Evolutionary conservation across 139 green algal species (phyloP), one percentile per base, ranked within the genome.

Genomic region (Chlorella ohadii): DNA sequence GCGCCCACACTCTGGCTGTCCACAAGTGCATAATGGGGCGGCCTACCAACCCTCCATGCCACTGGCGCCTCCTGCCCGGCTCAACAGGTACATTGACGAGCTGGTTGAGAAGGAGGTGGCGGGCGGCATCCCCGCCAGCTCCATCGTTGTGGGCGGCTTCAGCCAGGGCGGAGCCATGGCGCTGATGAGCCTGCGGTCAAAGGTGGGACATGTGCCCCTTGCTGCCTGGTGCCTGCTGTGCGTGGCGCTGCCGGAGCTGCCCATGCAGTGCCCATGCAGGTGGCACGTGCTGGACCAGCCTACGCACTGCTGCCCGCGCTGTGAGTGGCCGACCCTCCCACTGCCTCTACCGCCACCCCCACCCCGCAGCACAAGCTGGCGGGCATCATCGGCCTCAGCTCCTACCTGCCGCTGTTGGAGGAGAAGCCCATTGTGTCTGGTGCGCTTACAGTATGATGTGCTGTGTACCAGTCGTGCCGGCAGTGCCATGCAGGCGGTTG

Each of bases 91-190:
- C 51, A 16, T 88, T 7, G 71, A 79, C 28, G 28, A 31, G 25
- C 39, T 89, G 41, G 16, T 89, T 31, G 41, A 79, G 64, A 11
- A 84, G 82, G 25, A 79, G 56, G 25, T 56, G 15, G 39, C 28
- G 17, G 34, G 22, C 6, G 79, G 72, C 38, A 57, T 95, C 5
- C 93, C 90, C 36, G 81, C 84, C 41, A 36, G 81, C 27, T 78
- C 79, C 31, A 81, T 97, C 1, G 91, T 93, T 1, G 88, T 97
- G 67, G 91, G 86, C n/a, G 94, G 94, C 59, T 97, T 97, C 88
- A 90, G 74, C 28, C 94, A 97, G 79, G 94, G 94, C 34, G 94
- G 92, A 15, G 93, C 94, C 9, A 82, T 94, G 19, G 89, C 92
- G 9, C 76, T 97, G 71, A 79, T 94, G 67, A 90, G 90, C 78